These are phyloP conservation scores for Prototheca stagnorum DNA, from an alignment of 163 green algal genomes.

Conservation along the genomic window DNA sequence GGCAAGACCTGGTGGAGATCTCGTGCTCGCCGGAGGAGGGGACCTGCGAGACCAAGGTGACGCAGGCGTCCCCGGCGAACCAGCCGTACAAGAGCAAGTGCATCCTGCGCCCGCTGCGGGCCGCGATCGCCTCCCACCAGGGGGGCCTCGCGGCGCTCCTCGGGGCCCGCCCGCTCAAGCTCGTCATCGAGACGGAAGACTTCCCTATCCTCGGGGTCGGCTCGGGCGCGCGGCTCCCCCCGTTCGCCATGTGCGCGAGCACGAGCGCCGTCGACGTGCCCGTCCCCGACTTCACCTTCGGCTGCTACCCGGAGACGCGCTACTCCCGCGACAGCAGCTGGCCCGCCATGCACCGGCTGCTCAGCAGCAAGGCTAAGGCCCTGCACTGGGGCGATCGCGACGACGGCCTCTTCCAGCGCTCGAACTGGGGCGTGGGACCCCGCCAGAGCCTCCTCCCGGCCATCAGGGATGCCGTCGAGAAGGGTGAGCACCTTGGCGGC, in stretches of 20 bases:
- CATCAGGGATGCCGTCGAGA: too few relatives aligned
- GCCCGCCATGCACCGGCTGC: constrained; percentile 7
- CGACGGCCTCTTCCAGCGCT: constrained; percentile 11
- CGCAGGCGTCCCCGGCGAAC: constrained; percentile 9
- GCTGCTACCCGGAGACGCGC: constrained; percentile 19
- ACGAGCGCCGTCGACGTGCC: constrained; percentile 4
- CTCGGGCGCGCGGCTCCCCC: constrained; percentile 8
- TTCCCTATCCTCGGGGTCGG: constrained; percentile 11
- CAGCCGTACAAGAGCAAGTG: constrained; percentile 14
- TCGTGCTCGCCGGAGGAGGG: not conserved
- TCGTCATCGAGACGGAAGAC: constrained; percentile 22
- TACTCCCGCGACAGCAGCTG: constrained; percentile 15
- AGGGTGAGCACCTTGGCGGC: too few relatives aligned
- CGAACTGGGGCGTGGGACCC: constrained; percentile 20
- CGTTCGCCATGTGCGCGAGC: constrained; percentile 20
- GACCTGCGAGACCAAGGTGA: not conserved
- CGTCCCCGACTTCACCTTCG: constrained; percentile 19
- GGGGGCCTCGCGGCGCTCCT: constrained; percentile 2
- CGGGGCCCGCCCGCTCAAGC: not conserved
- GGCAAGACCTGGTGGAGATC: constrained; percentile 3
- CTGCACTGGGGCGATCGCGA: constrained; percentile 10
- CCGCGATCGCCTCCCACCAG: constrained; percentile 8
- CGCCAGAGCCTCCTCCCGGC: constrained; percentile 12
- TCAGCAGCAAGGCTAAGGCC: constrained; percentile 7
- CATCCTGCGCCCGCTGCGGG: constrained; percentile 11